These are phyloP conservation scores for Leccinum disarticulatum DNA, from an alignment of 768 basidiomycete genomes.

Conservation along the genomic window DNA sequence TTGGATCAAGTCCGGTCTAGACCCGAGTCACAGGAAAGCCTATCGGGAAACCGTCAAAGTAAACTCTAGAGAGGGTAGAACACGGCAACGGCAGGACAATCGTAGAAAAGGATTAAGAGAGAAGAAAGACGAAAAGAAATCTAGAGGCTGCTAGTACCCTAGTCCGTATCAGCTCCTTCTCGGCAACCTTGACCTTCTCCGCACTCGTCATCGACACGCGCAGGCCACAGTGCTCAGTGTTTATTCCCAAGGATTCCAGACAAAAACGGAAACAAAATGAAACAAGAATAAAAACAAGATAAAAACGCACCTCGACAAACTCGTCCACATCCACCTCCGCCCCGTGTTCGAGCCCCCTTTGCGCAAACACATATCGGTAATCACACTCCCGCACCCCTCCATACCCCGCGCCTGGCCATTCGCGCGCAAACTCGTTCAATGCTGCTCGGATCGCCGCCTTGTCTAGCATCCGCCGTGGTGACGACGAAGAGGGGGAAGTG, in stretches of 20 bases:
- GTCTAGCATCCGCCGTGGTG: slow-evolving; percentile 33
- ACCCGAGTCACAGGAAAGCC: background rate
- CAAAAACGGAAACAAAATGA: background rate
- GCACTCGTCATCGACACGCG: slow-evolving; percentile 46
- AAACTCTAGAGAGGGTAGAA: background rate
- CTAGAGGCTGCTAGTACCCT: slow-evolving; percentile 18
- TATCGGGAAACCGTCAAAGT: background rate
- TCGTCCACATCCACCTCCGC: slow-evolving; percentile 74
- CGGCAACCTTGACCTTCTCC: slow-evolving; percentile 26
- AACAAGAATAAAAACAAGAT: background rate
- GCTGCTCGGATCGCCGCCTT: slow-evolving; percentile 42
- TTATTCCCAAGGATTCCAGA: too few species aligned
- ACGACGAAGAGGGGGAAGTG: background rate
- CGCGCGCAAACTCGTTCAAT: slow-evolving; percentile 42
- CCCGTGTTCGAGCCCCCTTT: slow-evolving; percentile 64
- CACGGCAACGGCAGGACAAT: background rate
- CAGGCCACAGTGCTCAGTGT: background rate
- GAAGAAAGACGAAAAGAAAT: background rate
- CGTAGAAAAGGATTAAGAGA: background rate
- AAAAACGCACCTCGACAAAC: slow-evolving; percentile 73
- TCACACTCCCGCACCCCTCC: slow-evolving; percentile 61
- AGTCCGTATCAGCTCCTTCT: slow-evolving; percentile 41
- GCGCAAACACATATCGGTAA: slow-evolving; percentile 70
- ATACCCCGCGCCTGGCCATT: slow-evolving; percentile 46
- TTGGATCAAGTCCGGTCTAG: background rate